These are phyloP conservation scores for Stipa capillata DNA, from an alignment of 176 grass and related monocot species.

Conservation along the genomic window DNA sequence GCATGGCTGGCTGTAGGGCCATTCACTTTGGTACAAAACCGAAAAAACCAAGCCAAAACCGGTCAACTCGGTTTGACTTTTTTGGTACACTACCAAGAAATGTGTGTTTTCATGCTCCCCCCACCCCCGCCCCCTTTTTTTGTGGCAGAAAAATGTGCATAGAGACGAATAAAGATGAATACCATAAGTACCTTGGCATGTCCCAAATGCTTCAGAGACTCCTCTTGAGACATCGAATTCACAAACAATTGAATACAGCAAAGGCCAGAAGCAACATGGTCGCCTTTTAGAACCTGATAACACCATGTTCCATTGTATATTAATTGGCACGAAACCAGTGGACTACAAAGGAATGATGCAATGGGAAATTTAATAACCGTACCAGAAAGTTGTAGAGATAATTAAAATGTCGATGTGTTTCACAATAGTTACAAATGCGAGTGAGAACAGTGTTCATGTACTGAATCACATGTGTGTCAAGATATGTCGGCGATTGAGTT, in stretches of 20 bases:
- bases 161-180: neutral
- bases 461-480: constrained; percentile 50
- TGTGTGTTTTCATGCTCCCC: neutral
- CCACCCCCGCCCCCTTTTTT: too few species aligned
- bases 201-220: constrained; percentile 82
- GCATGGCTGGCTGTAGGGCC: neutral
- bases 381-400: constrained; percentile 97
- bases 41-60: neutral
- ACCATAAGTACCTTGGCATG: constrained; percentile 63
- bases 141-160: neutral
- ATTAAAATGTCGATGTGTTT: constrained; percentile 96
- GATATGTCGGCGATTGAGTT: constrained; percentile 45
- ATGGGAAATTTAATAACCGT: constrained; percentile 14
- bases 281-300: constrained; percentile 85
- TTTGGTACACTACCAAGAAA: neutral
- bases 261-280: constrained; percentile 87
- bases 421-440: constrained; percentile 90
- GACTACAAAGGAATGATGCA: constrained; percentile 4
- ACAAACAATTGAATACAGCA: constrained; percentile 93
- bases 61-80: neutral
- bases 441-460: constrained; percentile 68
- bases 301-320: constrained; percentile 8
- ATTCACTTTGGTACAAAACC: too few species aligned
- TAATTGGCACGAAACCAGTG: constrained; percentile 6
- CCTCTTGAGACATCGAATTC: constrained; percentile 91